Evolutionary conservation across 371 early-diverging fungal genomes (phyloP), one percentile per base, ranked within the genome.

Genomic region (Apophysomyces variabilis): DNA sequence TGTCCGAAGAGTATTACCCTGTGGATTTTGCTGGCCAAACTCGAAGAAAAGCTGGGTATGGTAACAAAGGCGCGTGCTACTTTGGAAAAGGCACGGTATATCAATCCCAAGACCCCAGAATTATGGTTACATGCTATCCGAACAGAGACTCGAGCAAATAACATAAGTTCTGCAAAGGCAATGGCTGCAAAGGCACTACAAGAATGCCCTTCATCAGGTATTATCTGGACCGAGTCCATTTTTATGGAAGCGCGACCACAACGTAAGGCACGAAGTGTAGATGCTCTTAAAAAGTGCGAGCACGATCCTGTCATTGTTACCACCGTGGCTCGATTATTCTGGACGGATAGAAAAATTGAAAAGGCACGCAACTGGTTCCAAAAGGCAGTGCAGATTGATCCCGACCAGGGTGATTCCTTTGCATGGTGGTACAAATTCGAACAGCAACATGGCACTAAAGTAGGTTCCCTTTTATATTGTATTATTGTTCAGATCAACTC

Each of bases 341-440:
- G 95, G 96, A 74, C 86, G 0, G 98, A 98, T 73, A 85, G 96
- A 26, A 96, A 95, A 67, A 75, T 92, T 12, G 98, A 96, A 57
- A 97, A 96, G 81, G 98, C 98, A 4, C 76, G 98, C 26, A 86
- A 83, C 37, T 97, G 97, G 98, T 97, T 97, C 74, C 80, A 80
- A 64, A 84, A 94, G 38, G 95, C 98, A 0, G 83, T 89, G 18
- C 89, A 89, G 61, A 90, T 89, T 4, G 93, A 97, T 68, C 85
- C 93, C 6, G 95, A 97, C 71, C 80, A 88, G 11, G 99, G 98
- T 4, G 99, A 98, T 74, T 86, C 93, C 1, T 98, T 95, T 95
- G 97, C 95, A 8, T 98, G 95, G 94, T 94, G 91, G 88, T 90
- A 90, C 65, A 90, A 91, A 62, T 97, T 98, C 80, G 98, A 98